Evolutionary conservation across 495 filamentous ascomycete species (phyloP).

Genomic region (Penicillium ucsense): DNA sequence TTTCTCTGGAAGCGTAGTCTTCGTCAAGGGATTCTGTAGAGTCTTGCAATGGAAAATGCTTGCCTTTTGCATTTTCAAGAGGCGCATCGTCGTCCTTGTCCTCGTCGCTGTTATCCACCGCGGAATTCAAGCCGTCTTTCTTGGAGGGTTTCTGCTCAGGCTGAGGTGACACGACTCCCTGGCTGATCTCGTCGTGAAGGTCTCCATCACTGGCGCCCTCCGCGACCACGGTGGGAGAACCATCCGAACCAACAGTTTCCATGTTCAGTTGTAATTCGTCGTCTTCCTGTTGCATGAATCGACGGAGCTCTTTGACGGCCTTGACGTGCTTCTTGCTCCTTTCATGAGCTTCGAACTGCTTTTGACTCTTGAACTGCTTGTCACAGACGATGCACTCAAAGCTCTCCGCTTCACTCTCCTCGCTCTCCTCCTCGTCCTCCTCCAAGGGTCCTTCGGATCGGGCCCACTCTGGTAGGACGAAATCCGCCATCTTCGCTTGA

Average conservation of each 20-base stretch:
- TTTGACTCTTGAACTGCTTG: constrained; percentile 90
- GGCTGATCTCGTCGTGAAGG: background rate
- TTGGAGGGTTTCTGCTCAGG: background rate
- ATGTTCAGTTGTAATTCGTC: constrained; percentile 23
- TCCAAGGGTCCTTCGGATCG: constrained; percentile 38
- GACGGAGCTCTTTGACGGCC: constrained; percentile 64
- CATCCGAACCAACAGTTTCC: background rate
- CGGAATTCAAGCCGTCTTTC: no score
- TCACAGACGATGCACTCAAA: constrained; percentile 88
- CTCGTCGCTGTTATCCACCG: no score
- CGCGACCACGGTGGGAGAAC: background rate
- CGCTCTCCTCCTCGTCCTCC: constrained; percentile 50
- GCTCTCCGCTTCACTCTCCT: constrained; percentile 43
- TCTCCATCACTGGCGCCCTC: background rate
- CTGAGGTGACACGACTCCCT: background rate
- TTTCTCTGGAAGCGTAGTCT: constrained; percentile 40
- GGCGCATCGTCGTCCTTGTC: no score
- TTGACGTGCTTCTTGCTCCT: constrained; percentile 93
- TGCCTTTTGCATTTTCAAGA: no score
- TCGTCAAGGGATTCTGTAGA: constrained; percentile 14
- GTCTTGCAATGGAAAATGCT: no score
- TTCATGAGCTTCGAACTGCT: constrained; percentile 88
- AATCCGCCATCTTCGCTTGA: constrained; percentile 56
- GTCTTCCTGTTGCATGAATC: constrained; percentile 77
- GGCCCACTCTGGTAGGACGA: constrained; percentile 71